Conservation (phyloP, 2,329 filamentous ascomycete genomes). For the Monascus ruber region DNA sequence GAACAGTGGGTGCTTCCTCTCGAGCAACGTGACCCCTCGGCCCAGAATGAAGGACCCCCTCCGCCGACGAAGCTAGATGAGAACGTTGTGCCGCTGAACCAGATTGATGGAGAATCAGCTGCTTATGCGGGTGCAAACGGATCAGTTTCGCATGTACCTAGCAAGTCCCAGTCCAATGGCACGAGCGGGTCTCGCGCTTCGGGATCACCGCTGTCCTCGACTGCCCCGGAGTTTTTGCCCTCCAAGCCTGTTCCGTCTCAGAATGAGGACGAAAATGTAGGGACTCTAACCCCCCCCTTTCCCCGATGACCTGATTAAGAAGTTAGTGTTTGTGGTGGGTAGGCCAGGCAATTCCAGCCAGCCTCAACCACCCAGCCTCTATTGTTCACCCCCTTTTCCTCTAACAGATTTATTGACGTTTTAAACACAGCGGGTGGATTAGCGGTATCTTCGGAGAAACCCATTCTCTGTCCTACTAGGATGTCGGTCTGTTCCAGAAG, state of each 20-base stretch:
- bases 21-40: slow-evolving; percentile 59
- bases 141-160: slow-evolving; percentile 9
- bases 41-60: slow-evolving; percentile 61
- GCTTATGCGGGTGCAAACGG: slow-evolving; percentile 16
- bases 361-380: slow-evolving; percentile 26
- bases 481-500: slow-evolving; percentile 26
- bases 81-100: slow-evolving; percentile 20
- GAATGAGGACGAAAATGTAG: slow-evolving; percentile 28
- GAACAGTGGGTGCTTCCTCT: slow-evolving; percentile 64
- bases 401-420: slow-evolving; percentile 46
- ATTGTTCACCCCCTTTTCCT: slow-evolving; percentile 37
- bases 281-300: slow-evolving; percentile 32
- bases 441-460: slow-evolving; percentile 28
- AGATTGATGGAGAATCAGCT: slow-evolving; percentile 14
- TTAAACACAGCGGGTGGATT: slow-evolving; percentile 40
- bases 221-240: slow-evolving; percentile 52
- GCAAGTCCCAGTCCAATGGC: slow-evolving; percentile 29
- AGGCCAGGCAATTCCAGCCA: slow-evolving; percentile 26
- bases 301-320: slow-evolving; percentile 41
- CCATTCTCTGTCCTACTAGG: slow-evolving; percentile 23
- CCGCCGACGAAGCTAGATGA: slow-evolving; percentile 24
- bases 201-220: slow-evolving; percentile 49
- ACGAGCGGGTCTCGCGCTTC: slow-evolving; percentile 21
- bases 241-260: slow-evolving; percentile 17
- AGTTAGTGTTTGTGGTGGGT: slow-evolving; percentile 43